Conservation (phyloP, 108 stramenopile genomes). For the Skeletonema grethae region DNA sequence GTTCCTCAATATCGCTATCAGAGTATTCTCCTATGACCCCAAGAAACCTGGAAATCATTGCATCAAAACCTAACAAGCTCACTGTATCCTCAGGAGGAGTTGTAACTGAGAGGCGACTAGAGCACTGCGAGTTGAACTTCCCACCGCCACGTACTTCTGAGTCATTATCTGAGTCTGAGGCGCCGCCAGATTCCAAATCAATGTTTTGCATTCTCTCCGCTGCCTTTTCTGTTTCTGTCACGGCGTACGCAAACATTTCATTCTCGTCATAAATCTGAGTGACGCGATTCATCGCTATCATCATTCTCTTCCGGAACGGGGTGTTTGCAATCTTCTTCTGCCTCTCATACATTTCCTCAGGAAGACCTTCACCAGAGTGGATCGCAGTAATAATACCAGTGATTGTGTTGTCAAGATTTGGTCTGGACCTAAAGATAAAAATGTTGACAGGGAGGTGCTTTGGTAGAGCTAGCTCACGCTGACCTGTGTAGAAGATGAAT, state of each 20-base stretch:
- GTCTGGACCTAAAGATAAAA: constrained; percentile 4
- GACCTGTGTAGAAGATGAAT: constrained; percentile 29
- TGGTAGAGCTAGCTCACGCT: constrained; percentile 5
- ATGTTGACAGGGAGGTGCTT: constrained; percentile 11
- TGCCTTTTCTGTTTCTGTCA: neutral
- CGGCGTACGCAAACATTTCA: constrained; percentile 14
- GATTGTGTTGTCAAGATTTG: constrained; percentile 14
- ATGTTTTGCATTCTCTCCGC: neutral
- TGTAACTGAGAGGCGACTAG: no score
- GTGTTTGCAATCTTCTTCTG: neutral
- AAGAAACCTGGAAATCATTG: constrained; percentile 2
- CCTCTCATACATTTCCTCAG: constrained; percentile 11
- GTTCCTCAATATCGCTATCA: neutral
- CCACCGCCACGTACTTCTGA: neutral
- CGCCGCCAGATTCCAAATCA: neutral
- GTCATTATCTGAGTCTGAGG: neutral
- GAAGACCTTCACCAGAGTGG: constrained; percentile 10
- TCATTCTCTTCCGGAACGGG: neutral
- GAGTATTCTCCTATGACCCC: constrained; percentile 2
- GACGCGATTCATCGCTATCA: constrained; percentile 3
- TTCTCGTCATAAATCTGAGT: neutral
- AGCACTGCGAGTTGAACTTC: no score
- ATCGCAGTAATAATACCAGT: constrained; percentile 6
- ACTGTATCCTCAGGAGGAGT: neutral
- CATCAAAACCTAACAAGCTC: constrained; percentile 1